phyloP scores from a whole-genome alignment of 495 filamentous ascomycete species.

The Penicillium angulare region DNA sequence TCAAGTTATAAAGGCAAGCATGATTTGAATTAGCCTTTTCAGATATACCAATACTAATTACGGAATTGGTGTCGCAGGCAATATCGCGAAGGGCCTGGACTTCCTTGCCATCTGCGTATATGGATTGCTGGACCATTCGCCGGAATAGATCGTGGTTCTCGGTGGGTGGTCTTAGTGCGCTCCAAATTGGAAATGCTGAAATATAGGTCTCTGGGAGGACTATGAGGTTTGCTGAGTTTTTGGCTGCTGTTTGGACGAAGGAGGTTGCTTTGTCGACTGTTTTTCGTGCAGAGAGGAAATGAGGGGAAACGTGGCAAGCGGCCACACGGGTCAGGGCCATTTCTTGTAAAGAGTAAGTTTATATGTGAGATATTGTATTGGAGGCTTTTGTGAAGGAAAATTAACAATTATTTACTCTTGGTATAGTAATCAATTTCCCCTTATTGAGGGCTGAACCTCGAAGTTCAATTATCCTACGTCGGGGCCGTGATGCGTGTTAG shows the following conservation, averaged over 20 bases:
- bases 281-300: not conserved
- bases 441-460: too few relatives aligned
- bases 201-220: not conserved
- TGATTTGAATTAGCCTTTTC: conserved; percentile 15
- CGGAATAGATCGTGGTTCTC: not conserved
- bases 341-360: too few relatives aligned
- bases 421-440: too few relatives aligned
- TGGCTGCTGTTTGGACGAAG: not conserved
- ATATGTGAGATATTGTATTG: too few relatives aligned
- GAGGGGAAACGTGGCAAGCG: not conserved
- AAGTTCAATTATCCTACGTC: too few relatives aligned
- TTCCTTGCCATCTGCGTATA: not conserved
- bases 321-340: not conserved
- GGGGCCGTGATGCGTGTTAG: too few relatives aligned
- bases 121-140: not conserved
- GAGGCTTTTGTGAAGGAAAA: too few relatives aligned
- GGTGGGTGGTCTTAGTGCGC: not conserved
- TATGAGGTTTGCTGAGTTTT: not conserved
- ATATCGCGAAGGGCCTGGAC: too few relatives aligned
- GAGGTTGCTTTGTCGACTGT: not conserved
- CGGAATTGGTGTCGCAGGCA: too few relatives aligned
- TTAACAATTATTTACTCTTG: too few relatives aligned
- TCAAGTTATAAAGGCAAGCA: conserved; percentile 35
- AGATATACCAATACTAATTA: conserved; percentile 29
- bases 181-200: not conserved